Evolutionary conservation across 2,329 filamentous ascomycete genomes (phyloP).

Genomic region (Seiridium cupressi): DNA sequence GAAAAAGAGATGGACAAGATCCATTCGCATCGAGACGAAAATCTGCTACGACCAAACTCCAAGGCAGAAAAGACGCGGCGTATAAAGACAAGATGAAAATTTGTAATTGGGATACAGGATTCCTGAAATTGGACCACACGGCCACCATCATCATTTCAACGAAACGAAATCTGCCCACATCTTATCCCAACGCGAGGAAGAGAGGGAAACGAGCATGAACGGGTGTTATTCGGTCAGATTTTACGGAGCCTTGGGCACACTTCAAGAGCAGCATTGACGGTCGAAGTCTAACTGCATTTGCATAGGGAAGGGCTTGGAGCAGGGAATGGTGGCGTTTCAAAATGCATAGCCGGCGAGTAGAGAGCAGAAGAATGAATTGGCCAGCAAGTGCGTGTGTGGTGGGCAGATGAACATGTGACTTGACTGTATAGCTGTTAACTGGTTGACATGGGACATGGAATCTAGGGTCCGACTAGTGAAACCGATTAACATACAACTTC

Average conservation of each 20-base stretch:
- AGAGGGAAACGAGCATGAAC: too few relatives aligned
- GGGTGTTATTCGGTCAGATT: too few relatives aligned
- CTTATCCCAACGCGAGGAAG: too few relatives aligned
- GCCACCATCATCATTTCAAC: slow-evolving; percentile 4
- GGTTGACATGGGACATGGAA: too few relatives aligned
- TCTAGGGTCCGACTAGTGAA: too few relatives aligned
- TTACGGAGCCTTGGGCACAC: too few relatives aligned
- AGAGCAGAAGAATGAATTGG: not conserved
- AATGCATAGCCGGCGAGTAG: not conserved
- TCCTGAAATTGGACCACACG: slow-evolving; percentile 9
- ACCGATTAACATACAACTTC: too few relatives aligned
- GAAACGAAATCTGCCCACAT: not conserved
- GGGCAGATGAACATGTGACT: too few relatives aligned
- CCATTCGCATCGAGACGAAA: not conserved
- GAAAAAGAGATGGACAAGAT: not conserved
- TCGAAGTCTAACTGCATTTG: not conserved
- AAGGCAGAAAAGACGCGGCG: not conserved
- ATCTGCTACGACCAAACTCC: not conserved
- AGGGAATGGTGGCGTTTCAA: not conserved
- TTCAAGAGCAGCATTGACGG: not conserved
- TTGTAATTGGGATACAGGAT: not conserved
- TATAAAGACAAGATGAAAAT: not conserved
- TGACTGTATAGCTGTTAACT: too few relatives aligned
- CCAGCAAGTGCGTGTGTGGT: too few relatives aligned
- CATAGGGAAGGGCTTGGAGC: not conserved